These are phyloP conservation scores for Termitomyces sp. DNA, from an alignment of 768 basidiomycete species.

Conservation along the genomic window DNA sequence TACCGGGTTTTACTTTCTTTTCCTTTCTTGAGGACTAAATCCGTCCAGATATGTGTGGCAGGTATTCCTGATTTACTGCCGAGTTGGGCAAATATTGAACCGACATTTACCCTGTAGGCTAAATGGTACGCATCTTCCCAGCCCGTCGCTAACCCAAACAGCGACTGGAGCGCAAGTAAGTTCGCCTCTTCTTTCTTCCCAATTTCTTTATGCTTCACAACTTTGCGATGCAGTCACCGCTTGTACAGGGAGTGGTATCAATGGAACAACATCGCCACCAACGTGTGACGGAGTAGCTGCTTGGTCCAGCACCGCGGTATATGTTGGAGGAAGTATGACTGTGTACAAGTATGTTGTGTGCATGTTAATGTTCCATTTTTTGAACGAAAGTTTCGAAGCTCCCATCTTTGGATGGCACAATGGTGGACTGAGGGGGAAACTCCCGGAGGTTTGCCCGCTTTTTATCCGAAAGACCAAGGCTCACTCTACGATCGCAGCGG, in stretches of 20 bases:
- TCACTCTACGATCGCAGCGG: conserved; percentile 24
- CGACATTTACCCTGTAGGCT: conserved; percentile 30
- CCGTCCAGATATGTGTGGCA: conserved; percentile 54
- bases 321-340: conserved; percentile 46
- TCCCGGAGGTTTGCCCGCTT: conserved; percentile 38
- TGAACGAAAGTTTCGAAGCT: conserved; percentile 17
- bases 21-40: not conserved
- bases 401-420: conserved; percentile 41
- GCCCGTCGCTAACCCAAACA: conserved; percentile 41
- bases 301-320: conserved; percentile 43
- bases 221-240: conserved; percentile 41
- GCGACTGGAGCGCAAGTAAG: conserved; percentile 65
- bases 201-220: not conserved
- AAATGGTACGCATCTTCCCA: conserved; percentile 51
- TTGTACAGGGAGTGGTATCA: conserved; percentile 40
- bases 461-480: not conserved
- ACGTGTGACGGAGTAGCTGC: conserved; percentile 43
- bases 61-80: conserved; percentile 23
- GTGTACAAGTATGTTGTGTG: conserved; percentile 37
- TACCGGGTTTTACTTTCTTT: not conserved
- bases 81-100: not conserved
- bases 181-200: not conserved
- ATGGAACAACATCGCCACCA: conserved; percentile 16
- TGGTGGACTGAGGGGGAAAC: conserved; percentile 59
- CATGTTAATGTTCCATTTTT: conserved; percentile 1